A percentile compares a stretch with the other conserved stretches of the same genome.
Conservation (phyloP, 768 basidiomycete genomes). For the Collybia mongolica region DNA sequence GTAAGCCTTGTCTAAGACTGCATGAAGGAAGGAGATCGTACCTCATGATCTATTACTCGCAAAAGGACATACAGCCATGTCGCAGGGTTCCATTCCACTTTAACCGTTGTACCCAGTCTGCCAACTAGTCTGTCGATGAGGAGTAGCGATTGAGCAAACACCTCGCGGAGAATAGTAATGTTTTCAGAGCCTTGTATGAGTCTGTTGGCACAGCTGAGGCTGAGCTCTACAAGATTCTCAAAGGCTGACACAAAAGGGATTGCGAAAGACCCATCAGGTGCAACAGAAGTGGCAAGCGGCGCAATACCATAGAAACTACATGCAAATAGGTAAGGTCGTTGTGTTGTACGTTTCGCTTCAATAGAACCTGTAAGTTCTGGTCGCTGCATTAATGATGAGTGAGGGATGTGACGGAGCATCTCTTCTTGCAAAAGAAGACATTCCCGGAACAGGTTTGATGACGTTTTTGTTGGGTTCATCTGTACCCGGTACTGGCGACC, state of each 20-base stretch:
- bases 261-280: slow-evolving; percentile 23
- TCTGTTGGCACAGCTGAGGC: slow-evolving; percentile 38
- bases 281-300: slow-evolving; percentile 15
- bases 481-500: slow-evolving; percentile 33
- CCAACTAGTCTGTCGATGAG: slow-evolving; percentile 51
- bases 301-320: slow-evolving; percentile 60
- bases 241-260: slow-evolving; percentile 60
- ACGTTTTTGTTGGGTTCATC: slow-evolving; percentile 30
- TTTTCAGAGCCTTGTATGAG: slow-evolving; percentile 31
- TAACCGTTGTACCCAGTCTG: slow-evolving; percentile 35
- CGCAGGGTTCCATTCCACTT: slow-evolving; percentile 58
- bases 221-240: slow-evolving; percentile 51
- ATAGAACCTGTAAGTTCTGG: slow-evolving; percentile 42
- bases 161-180: slow-evolving; percentile 39
- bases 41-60: slow-evolving; percentile 53
- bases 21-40: slow-evolving; percentile 24
- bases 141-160: slow-evolving; percentile 48
- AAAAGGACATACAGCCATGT: slow-evolving; percentile 64
- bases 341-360: slow-evolving; percentile 25
- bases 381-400: slow-evolving; percentile 47
- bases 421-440: slow-evolving; percentile 51
- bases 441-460: slow-evolving; percentile 36
- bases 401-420: slow-evolving; percentile 50
- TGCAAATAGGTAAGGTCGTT: slow-evolving; percentile 53
- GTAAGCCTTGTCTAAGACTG: slow-evolving; percentile 7